Base-by-base conservation (phyloP, 345 rosid species). In the Eutrema yunnanense region DNA sequence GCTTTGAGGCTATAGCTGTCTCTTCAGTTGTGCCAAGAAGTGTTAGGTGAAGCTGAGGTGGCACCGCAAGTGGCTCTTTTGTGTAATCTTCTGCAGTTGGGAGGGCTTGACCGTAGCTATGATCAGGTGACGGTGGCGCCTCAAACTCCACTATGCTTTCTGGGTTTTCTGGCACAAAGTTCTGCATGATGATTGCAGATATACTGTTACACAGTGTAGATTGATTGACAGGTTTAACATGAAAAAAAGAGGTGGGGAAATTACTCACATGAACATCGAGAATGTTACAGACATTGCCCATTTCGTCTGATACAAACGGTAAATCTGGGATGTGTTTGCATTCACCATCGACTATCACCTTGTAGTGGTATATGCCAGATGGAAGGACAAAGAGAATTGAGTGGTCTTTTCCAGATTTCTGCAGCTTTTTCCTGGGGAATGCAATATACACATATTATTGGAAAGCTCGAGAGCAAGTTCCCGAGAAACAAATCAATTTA, bases 341-440 rank as follows among this genome's bases (percentile, higher is more conserved):
- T 68, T 95, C 86, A 11, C 96, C 98, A 72, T 95, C 99, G 8
- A 92, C 96, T 26, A 92, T 81, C 74, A 92, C 83, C 84, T 79
- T 95, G 84, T 88, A 95, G 65, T 90, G 99, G 82, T 85, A 95
- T 70, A 88, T 48, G 14, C 96, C 98, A 22, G 88, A 85, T 4
- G 84, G 89, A 62, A 95, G 88, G 57, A 95, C 97, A 78, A 92
- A 64, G 27, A 92, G 84, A 55, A 95, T 71, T 9, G 97, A 84
- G 68, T 86, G 84, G 76, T 95, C 99, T 80, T 90, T 88, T 12
- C 94, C 92, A 36, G 92, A 82, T 80, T 90, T 85, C 78, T 87
- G 98, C 36, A 95, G 76, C 51, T 44, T 73, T 84, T 85, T 90
- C 87, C 99, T 95, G 83, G 68, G 27, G 62, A 55, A 78, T 37